Base-by-base conservation (phyloP, 768 basidiomycete genomes). In the Mycena rosella region DNA sequence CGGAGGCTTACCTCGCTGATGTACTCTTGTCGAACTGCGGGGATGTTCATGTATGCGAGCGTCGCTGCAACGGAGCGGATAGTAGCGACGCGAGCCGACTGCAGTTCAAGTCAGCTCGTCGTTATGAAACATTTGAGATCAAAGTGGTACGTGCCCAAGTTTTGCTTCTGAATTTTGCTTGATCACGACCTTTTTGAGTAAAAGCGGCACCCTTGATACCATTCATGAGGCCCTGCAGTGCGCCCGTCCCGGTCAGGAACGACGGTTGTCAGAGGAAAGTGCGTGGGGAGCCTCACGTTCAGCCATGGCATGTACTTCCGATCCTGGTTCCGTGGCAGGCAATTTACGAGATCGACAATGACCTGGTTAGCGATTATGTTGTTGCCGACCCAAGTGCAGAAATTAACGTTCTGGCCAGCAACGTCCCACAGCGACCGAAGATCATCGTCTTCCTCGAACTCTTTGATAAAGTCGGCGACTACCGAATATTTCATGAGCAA, bases 311-410 rank as follows among this genome's bases (percentile, higher is more conserved):
- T 52, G 51, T 32, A 52, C 30, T 52, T 52, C 51, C 29, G 51
- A 32, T 30, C 51, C 29, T 6, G 51, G 51, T 52, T 52, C 30
- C 51, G 51, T 52, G 51, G 51, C 30, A 52, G 30, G 51, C 51
- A 52, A 52, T 52, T 52, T 32, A 52, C 51, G 51, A 52, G 51
- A 52, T 52, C 51, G 51, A 52, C 51, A 32, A 52, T 52, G 51
- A 52, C 51, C 30, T 52, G 51, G 51, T 52, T 32, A 52, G 51
- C 29, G 51, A 52, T 52, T 30, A 52, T 52, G 30, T 52, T 32
- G 29, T 30, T 52, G 51, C 51, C 51, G 18, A 18, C 52, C 52
- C 52, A 53, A 34, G 32, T 34, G 34, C 52, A 53, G 52, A 53
- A 53, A 36, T 53, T 17, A 14, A 53, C n/a, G 52, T 53, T 53